These are phyloP conservation scores for Pinus taeda DNA, from an alignment of 75 land plant species.

Conservation along the genomic window DNA sequence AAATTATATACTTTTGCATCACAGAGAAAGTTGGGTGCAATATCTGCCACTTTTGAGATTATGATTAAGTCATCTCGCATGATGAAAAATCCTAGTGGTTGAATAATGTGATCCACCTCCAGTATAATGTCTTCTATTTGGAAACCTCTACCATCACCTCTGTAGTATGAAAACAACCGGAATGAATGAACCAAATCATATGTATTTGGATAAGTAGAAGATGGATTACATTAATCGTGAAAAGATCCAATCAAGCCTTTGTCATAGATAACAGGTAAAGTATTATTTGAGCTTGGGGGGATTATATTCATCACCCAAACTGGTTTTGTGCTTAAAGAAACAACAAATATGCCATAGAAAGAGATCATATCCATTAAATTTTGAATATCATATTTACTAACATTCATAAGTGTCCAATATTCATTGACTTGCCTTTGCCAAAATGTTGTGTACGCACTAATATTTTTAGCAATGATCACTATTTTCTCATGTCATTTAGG, in stretches of 20 bases:
- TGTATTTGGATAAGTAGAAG: slow-evolving; percentile 78
- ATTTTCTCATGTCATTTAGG: slow-evolving; percentile 32
- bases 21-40: no score
- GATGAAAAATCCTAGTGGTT: no score
- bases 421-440: slow-evolving; percentile 52
- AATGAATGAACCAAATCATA: slow-evolving; percentile 79
- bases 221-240: slow-evolving; percentile 81
- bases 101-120: no score
- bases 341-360: slow-evolving; percentile 64
- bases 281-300: slow-evolving; percentile 23
- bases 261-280: slow-evolving; percentile 37
- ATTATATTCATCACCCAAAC: slow-evolving; percentile 86
- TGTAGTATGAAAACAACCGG: slow-evolving; percentile 64
- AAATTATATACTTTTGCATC: no score
- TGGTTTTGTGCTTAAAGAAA: slow-evolving; percentile 43
- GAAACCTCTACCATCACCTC: slow-evolving; percentile 37
- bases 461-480: slow-evolving; percentile 25
- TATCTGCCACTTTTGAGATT: no score
- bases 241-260: slow-evolving; percentile 65
- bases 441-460: slow-evolving; percentile 19
- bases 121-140: slow-evolving; percentile 27
- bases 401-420: slow-evolving; percentile 1
- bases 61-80: no score
- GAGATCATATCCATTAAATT: slow-evolving; percentile 47
- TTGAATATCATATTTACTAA: slow-evolving; percentile 71